phyloP scores from a whole-genome alignment of 2,329 filamentous ascomycete species.

The Alternaria gansuensis region DNA sequence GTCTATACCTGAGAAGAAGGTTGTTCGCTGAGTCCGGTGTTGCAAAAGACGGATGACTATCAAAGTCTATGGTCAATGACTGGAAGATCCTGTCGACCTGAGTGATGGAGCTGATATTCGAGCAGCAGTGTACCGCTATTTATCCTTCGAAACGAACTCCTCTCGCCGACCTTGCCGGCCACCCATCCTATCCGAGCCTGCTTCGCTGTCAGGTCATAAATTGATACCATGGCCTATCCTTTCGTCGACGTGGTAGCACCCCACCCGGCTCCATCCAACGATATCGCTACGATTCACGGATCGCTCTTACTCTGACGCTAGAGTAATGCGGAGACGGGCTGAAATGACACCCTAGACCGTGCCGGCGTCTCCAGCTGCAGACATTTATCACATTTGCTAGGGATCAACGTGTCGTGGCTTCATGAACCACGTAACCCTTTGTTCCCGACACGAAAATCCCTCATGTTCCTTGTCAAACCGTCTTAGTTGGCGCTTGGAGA shows the following conservation, averaged over 20 bases:
- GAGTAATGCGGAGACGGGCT: constrained; percentile 53
- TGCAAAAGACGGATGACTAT: constrained; percentile 43
- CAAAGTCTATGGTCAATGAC: constrained; percentile 36
- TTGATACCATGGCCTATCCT: constrained; percentile 51
- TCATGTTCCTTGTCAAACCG: constrained; percentile 51
- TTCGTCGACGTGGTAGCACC: constrained; percentile 54
- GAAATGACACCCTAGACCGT: constrained; percentile 57
- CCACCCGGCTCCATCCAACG: constrained; percentile 56
- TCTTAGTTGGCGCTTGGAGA: constrained; percentile 44
- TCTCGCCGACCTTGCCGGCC: constrained; percentile 37
- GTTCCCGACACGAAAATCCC: constrained; percentile 49
- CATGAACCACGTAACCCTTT: constrained; percentile 56
- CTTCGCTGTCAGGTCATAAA: constrained; percentile 48
- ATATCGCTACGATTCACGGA: constrained; percentile 56
- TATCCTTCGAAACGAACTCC: constrained; percentile 49
- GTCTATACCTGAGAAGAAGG: constrained; percentile 30
- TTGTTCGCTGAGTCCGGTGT: constrained; percentile 39
- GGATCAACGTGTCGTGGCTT: constrained; percentile 57
- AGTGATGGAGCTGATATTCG: constrained; percentile 40
- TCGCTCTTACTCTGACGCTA: constrained; percentile 56
- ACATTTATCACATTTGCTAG: constrained; percentile 55
- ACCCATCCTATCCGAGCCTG: constrained; percentile 39
- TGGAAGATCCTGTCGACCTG: constrained; percentile 41
- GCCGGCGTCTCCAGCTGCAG: constrained; percentile 55
- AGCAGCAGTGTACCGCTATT: constrained; percentile 50